Evolutionary conservation across 768 basidiomycete genomes (phyloP).

Genomic region (Gymnopilus dilepis): DNA sequence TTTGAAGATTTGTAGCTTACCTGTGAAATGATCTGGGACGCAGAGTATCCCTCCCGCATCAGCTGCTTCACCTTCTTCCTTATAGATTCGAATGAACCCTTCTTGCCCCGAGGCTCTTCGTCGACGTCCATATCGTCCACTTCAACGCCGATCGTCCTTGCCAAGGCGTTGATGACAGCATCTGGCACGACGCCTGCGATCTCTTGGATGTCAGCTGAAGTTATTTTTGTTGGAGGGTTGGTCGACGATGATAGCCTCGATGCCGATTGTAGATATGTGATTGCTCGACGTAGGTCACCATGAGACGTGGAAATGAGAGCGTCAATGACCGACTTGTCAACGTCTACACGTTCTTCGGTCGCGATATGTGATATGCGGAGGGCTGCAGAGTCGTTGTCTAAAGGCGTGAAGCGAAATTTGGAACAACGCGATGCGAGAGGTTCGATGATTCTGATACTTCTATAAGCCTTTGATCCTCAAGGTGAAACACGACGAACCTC

Average conservation of each 20-base stretch:
- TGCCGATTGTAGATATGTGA: constrained; percentile 97
- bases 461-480: not conserved
- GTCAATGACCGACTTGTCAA: constrained; percentile 64
- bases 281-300: constrained; percentile 95
- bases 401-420: constrained; percentile 96
- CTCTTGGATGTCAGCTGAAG: constrained; percentile 85
- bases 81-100: constrained; percentile 62
- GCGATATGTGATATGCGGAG: constrained; percentile 84
- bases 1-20: constrained; percentile 46
- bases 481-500: constrained; percentile 54
- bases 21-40: constrained; percentile 87
- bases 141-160: constrained; percentile 75
- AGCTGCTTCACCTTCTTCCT: constrained; percentile 74
- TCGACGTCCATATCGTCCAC: constrained; percentile 59
- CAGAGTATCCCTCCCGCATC: constrained; percentile 91
- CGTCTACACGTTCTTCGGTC: constrained; percentile 66
- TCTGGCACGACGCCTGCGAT: constrained; percentile 96
- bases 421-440: constrained; percentile 98
- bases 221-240: constrained; percentile 74
- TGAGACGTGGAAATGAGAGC: constrained; percentile 80
- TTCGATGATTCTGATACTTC: constrained; percentile 83
- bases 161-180: constrained; percentile 69
- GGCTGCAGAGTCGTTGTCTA: constrained; percentile 79
- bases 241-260: constrained; percentile 83
- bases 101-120: constrained; percentile 39